phyloP scores from a whole-genome alignment of 805 yeast genomes.

The Barnettozyma wickerhamii region DNA sequence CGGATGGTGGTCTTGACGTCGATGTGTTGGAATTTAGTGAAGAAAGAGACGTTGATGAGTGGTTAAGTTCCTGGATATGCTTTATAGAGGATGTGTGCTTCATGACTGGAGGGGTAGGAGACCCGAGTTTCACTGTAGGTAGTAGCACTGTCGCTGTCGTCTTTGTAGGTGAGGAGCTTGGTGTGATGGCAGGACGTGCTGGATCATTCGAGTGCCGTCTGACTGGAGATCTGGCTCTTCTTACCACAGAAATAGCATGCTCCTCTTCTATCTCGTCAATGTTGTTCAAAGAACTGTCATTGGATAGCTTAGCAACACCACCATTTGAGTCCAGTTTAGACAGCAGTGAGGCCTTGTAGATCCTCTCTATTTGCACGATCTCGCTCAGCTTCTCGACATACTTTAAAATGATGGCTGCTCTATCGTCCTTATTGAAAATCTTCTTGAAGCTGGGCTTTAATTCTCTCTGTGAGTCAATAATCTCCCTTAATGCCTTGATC shows the following conservation, averaged over 20 bases:
- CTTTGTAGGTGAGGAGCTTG: conserved; percentile 14
- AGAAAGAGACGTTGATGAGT: conserved; percentile 1
- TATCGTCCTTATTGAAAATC: conserved; percentile 34
- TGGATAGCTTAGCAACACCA: too few relatives aligned
- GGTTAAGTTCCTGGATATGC: neutral
- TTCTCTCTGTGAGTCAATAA: conserved; percentile 25
- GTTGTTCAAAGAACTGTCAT: conserved; percentile 1
- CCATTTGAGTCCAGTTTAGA: too few relatives aligned
- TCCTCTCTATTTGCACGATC: conserved; percentile 60
- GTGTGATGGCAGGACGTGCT: neutral
- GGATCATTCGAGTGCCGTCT: conserved; percentile 13
- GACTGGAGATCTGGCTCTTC: conserved; percentile 20
- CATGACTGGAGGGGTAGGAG: conserved; percentile 12
- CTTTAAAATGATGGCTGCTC: conserved; percentile 40
- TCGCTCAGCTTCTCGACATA: conserved; percentile 53
- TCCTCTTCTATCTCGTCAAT: conserved; percentile 1
- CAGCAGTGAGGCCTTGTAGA: conserved; percentile 43
- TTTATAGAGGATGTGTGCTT: conserved; percentile 3
- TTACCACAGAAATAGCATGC: neutral
- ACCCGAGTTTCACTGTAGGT: conserved; percentile 12
- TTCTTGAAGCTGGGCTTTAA: conserved; percentile 21
- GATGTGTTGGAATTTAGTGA: conserved; percentile 4
- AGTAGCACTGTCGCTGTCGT: conserved; percentile 2
- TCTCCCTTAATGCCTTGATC: conserved; percentile 35
- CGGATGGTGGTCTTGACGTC: conserved; percentile 14